Base-by-base conservation (phyloP, 371 early-diverging fungal genomes). In the Rhizopus delemar region DNA sequence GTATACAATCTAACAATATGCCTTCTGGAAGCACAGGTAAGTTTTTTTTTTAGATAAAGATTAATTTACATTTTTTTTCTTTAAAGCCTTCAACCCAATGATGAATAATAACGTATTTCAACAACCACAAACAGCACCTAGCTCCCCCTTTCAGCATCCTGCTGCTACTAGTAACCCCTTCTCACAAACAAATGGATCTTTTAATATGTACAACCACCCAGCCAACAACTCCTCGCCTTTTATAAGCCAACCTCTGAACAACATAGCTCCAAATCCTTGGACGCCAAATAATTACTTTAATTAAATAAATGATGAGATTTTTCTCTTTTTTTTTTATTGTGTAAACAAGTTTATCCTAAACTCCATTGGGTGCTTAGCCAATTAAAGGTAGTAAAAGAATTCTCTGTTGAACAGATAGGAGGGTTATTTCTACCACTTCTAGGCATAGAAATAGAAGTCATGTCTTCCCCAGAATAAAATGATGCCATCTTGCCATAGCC, bases 401-500 rank as follows among this genome's bases (percentile, higher is more conserved):
- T 46, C 0, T 70, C 68, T 5, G 58, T 53, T 32, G 56, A 53
- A 39, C 76, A 75, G 16, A 68, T 60, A 7, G 66, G 65, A 35
- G 32, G 33, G 5, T 6, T 5, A 6, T 9, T n/a, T 29, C 32
- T 39, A 32, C 41, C 36, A 53, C 54, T 73, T 51, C 70, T 63
- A 4, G 75, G 74, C 63, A 78, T 62, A 8, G 71, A 65, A 28
- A 74, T 66, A 3, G 75, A 74, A 3, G 65, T 62, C 31, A 64
- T 66, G 57, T 74, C 78, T 29, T 65, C 65, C 7, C 56, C 64
- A 8, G 78, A 70, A 46, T 74, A 74, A 51, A 74, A 78, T 0
- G 81, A 66, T 15, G 81, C 78, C 62, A 80, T 69, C 46, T 80
- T 80, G 12, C 81, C 81, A 46, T 72, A 80, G 1, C 81, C 81